Evolutionary conservation across 306 rosid genomes (phyloP).

Genomic region (Medicago truncatula): MtrunA17r5.0-ANR NC_053049.1:10475001-10475500

Average conservation of each 20-base stretch:
- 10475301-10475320: slow-evolving; percentile 28
- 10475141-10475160: not conserved
- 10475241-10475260: slow-evolving; percentile 13
- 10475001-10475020: slow-evolving; percentile 46
- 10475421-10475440: slow-evolving; percentile 26
- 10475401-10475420: slow-evolving; percentile 28
- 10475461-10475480: slow-evolving; percentile 19
- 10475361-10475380: slow-evolving; percentile 26
- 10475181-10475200: no score
- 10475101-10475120: not conserved
- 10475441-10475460: slow-evolving; percentile 31
- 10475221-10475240: slow-evolving; percentile 20
- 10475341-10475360: slow-evolving; percentile 25
- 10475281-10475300: slow-evolving; percentile 38
- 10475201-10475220: slow-evolving; percentile 8
- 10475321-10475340: slow-evolving; percentile 25
- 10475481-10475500: slow-evolving; percentile 43
- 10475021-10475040: slow-evolving; percentile 45
- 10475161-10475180: not conserved
- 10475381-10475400: slow-evolving; percentile 24
- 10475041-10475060: slow-evolving; percentile 10
- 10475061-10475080: not conserved
- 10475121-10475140: not conserved
- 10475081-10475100: not conserved
- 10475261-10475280: slow-evolving; percentile 4